Evolutionary conservation across 2,329 filamentous ascomycete species (phyloP).

Genomic region (Fonsecaea erecta): DNA sequence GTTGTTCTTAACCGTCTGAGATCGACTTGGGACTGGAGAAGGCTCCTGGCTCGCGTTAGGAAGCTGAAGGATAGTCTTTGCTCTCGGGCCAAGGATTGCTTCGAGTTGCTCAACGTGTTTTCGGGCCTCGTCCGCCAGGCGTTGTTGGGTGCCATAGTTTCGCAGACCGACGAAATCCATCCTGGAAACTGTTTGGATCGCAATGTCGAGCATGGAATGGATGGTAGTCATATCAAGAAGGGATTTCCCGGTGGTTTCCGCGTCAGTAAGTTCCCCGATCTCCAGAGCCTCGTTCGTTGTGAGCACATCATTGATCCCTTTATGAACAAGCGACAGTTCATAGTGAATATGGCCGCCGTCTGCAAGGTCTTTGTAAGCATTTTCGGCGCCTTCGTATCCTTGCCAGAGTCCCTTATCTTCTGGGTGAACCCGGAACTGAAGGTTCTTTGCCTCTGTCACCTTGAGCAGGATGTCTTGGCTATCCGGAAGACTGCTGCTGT

Average conservation of each 20-base stretch:
- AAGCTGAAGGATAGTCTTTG: slow-evolving; percentile 8
- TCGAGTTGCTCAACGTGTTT: slow-evolving; percentile 13
- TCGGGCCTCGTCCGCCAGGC: slow-evolving; percentile 14
- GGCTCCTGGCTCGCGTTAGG: background rate
- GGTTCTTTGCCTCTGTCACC: slow-evolving; percentile 47
- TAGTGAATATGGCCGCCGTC: slow-evolving; percentile 45
- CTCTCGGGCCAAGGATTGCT: slow-evolving; percentile 11
- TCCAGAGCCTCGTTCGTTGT: slow-evolving; percentile 42
- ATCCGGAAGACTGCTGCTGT: slow-evolving; percentile 40
- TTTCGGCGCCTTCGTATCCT: slow-evolving; percentile 40
- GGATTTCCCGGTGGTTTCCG: slow-evolving; percentile 42
- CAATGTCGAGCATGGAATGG: slow-evolving; percentile 41
- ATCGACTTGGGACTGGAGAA: background rate
- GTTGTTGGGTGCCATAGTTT: slow-evolving; percentile 34
- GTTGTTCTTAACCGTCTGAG: background rate
- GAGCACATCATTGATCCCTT: slow-evolving; percentile 43
- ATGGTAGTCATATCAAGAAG: slow-evolving; percentile 33
- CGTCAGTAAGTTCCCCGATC: slow-evolving; percentile 43
- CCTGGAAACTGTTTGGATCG: slow-evolving; percentile 43
- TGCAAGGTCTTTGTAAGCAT: slow-evolving; percentile 38
- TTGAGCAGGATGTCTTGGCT: slow-evolving; percentile 36
- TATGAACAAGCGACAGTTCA: slow-evolving; percentile 46
- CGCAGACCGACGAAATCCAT: slow-evolving; percentile 46
- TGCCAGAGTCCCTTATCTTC: slow-evolving; percentile 39
- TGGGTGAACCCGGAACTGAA: slow-evolving; percentile 38